These are phyloP conservation scores for Rubia peregrina DNA, from an alignment of 305 asterid species.

Conservation along the genomic window DNA sequence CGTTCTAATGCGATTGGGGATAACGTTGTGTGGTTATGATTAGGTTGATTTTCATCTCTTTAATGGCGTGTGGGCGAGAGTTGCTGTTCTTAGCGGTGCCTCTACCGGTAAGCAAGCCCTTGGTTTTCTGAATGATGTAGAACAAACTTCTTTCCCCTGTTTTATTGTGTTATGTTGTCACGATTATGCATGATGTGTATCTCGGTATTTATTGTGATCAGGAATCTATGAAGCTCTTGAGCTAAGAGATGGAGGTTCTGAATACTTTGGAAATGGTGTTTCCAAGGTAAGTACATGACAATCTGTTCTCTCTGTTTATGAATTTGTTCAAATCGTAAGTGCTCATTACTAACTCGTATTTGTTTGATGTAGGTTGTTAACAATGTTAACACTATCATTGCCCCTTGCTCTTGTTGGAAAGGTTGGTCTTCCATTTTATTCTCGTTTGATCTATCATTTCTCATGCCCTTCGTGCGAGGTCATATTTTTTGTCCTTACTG, in stretches of 20 bases:
- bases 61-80: conserved; percentile 55
- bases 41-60: conserved; percentile 64
- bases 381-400: conserved; percentile 72
- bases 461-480: neutral
- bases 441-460: no score
- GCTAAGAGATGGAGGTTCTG: conserved; percentile 83
- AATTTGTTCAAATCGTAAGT: neutral
- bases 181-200: neutral
- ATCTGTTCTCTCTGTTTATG: neutral
- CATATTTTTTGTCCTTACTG: neutral
- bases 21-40: neutral
- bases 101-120: conserved; percentile 57
- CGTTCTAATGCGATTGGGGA: neutral
- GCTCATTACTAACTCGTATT: neutral
- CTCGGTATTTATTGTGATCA: conserved; percentile 10
- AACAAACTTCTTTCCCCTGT: neutral
- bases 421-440: conserved; percentile 33
- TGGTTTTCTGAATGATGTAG: neutral
- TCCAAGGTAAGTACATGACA: conserved; percentile 37
- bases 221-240: conserved; percentile 89
- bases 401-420: conserved; percentile 80
- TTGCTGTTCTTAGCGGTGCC: conserved; percentile 92
- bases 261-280: conserved; percentile 89
- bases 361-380: conserved; percentile 46
- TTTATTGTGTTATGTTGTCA: neutral